Base-by-base conservation (phyloP, 805 yeast species). In the Saccharomycopsis javanensis region DNA sequence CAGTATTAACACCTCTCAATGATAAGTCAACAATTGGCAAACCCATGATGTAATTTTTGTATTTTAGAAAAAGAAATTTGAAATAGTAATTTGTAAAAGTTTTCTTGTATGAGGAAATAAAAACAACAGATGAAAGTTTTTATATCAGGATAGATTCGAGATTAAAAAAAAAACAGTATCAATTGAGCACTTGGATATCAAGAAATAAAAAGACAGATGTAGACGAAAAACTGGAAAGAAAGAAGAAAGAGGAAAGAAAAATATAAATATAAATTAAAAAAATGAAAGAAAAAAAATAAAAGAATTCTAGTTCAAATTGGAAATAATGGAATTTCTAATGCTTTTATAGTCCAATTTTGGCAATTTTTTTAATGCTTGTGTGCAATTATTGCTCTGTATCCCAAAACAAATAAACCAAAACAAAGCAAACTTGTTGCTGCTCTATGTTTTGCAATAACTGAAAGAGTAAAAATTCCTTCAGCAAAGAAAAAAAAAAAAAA, bases 11-110 rank as follows among this genome's bases (percentile, higher is more conserved):
- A 50, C 72, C 75, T 77, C 99, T 87, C 66, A 90, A 79, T 62
- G 83, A 71, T 64, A 83, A 75, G 74, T 90, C 96, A 66, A 86
- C 83, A 66, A 82, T 78, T 57, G 90, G 83, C 69, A 86, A 77
- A 79, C 80, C 80, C 72, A 69, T 71, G 62, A 58, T 62, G 27
- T 16, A 23, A n/a, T 37, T 37, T 30, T 10, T 27, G 31, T 28
- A 18, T 37, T 15, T 16, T 3, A n/a, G n/a, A n/a, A n/a, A n/a
- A n/a, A n/a, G n/a, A n/a, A n/a, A n/a, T n/a, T n/a, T n/a, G n/a
- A n/a, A n/a, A n/a, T n/a, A n/a, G n/a, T n/a, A n/a, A n/a, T n/a
- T n/a, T n/a, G n/a, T n/a, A n/a, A n/a, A n/a, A n/a, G n/a, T n/a
- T n/a, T n/a, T n/a, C n/a, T n/a, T n/a, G n/a, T 31, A 15, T 31